Base-by-base conservation (phyloP, 495 filamentous ascomycete genomes). In the Friedmanniomyces simplex region DNA sequence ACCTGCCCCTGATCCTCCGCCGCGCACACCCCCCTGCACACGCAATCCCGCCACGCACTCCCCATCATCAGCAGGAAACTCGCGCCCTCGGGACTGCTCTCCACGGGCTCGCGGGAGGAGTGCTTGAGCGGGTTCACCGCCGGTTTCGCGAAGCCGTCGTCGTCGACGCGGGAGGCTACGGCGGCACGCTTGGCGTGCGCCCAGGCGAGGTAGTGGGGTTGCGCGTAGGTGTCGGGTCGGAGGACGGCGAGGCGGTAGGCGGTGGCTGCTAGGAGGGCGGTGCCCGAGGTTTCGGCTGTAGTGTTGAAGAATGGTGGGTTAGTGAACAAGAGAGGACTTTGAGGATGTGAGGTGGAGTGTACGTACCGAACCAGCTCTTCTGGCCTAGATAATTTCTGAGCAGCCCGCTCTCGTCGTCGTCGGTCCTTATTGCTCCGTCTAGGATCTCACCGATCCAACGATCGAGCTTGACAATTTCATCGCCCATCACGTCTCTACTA, bases 351-450 rank as follows among this genome's bases (percentile, higher is more conserved):
- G 25, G 3, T 36, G 10, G 11, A 18, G 47, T 20, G n/a, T 20
- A 26, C 25, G 49, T 4, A 36, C 18, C 77, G 59, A 74, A 79
- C 77, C 76, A 79, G 21, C 51, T 68, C 11, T 63, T 58, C 45
- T 79, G 73, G 45, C 74, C 70, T 34, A 79, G 69, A 55, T 80
- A 79, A 58, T 80, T 80, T 8, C 74, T 66, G 18, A 78, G 63
- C 16, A 79, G 65, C 16, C 72, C 69, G 37, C 69, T 66, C n/a
- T 73, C 67, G 32, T 66, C 64, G 54, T 74, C 66, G 28, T 74
- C 76, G 11, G 65, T 41, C 14, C 60, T 58, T 16, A 77, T 73
- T 8, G 71, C 74, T 4, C 67, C 74, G 50, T 79, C 73, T n/a
- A 79, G 50, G 50, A 79, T 79, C 46, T 68, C 67, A 32, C 70